These are phyloP conservation scores for Quercus wislizeni DNA, from an alignment of 306 rosid species.

Conservation along the genomic window DNA sequence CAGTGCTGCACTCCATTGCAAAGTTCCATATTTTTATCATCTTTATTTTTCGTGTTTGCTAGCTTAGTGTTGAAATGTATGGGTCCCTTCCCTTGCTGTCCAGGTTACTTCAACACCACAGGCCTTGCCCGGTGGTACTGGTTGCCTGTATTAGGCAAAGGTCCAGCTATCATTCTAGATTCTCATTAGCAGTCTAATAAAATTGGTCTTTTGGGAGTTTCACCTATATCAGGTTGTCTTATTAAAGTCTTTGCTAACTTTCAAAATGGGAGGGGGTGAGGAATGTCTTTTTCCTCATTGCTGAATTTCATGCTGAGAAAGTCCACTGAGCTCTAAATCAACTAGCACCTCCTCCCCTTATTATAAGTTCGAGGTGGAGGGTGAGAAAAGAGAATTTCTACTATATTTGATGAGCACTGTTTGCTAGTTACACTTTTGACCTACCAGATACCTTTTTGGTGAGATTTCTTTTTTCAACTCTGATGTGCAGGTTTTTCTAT, in stretches of 20 bases:
- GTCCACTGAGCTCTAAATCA: too few species aligned
- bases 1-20: background rate
- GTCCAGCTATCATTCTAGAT: background rate
- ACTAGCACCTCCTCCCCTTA: too few species aligned
- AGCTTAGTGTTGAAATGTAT: background rate
- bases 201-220: background rate
- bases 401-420: background rate
- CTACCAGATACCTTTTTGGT: background rate
- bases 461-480: conserved; percentile 11
- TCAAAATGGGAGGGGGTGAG: too few species aligned
- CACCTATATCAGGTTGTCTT: background rate
- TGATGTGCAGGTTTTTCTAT: conserved; percentile 75
- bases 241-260: background rate
- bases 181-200: background rate
- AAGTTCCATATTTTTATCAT: background rate
- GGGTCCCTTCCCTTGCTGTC: background rate
- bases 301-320: background rate
- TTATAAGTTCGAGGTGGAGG: too few species aligned
- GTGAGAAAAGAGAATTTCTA: background rate
- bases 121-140: background rate
- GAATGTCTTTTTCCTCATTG: background rate
- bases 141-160: background rate
- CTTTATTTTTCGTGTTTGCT: background rate
- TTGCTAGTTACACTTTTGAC: background rate
- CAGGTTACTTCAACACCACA: background rate